Evolutionary conservation across 208 protist genomes (phyloP).

Genomic region (Trypanosomatidae sp.): DNA sequence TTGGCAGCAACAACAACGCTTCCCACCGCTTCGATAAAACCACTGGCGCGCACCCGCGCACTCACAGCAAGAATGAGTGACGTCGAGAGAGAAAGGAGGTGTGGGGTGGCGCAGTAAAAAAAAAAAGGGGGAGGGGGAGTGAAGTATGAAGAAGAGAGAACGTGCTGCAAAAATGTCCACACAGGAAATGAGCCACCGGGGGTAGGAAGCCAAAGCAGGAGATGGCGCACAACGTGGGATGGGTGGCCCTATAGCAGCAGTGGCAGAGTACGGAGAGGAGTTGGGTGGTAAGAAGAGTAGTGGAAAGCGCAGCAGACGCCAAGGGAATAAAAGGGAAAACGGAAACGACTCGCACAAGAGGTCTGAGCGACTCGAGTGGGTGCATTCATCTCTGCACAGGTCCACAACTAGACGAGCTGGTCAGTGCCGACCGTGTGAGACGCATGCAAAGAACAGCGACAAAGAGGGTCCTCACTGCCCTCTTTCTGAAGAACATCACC

Average conservation of each 20-base stretch:
- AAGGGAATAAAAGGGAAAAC: not conserved
- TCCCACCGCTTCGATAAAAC: not conserved
- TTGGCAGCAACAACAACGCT: not conserved
- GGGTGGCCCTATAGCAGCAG: not conserved
- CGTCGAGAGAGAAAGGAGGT: not conserved
- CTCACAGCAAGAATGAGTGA: not conserved
- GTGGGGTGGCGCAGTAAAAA: not conserved
- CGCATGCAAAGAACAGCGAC: not conserved
- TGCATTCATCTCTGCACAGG: not conserved
- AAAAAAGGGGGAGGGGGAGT: not conserved
- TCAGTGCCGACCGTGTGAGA: not conserved
- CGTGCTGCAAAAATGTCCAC: not conserved
- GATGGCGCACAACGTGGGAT: not conserved
- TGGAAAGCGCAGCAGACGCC: not conserved
- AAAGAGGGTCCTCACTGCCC: not conserved
- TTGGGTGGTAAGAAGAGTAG: not conserved
- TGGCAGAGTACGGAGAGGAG: not conserved
- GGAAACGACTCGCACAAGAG: not conserved
- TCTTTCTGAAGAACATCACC: not conserved
- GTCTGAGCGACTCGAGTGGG: not conserved
- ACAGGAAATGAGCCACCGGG: not conserved
- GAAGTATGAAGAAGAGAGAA: not conserved
- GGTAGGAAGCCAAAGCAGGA: not conserved
- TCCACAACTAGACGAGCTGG: not conserved
- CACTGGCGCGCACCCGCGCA: not conserved